phyloP scores from a whole-genome alignment of 768 basidiomycete genomes.

The Lyophyllum shimeji region DNA sequence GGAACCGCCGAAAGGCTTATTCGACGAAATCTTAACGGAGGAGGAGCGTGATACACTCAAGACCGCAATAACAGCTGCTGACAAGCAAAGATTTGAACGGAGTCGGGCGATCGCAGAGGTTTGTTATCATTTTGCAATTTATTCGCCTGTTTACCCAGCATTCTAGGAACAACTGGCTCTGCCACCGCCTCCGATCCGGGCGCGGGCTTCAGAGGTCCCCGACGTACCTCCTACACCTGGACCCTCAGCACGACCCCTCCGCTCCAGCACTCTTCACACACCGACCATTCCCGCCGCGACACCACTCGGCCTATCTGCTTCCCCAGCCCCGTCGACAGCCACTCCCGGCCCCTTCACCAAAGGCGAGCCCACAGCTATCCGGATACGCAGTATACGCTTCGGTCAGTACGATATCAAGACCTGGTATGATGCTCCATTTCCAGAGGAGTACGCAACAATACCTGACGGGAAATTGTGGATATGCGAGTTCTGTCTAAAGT shows the following conservation, averaged over 20 bases:
- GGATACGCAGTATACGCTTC: conserved; percentile 88
- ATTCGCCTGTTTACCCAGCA: conserved; percentile 6
- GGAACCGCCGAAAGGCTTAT: conserved; percentile 56
- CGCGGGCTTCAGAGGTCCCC: conserved; percentile 19
- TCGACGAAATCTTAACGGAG: conserved; percentile 76
- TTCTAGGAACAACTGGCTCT: conserved; percentile 51
- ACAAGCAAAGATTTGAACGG: conserved; percentile 72
- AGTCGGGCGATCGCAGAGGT: conserved; percentile 79
- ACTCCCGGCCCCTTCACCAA: conserved; percentile 35
- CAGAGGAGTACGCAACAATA: conserved; percentile 92
- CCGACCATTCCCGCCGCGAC: conserved; percentile 33
- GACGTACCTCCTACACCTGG: conserved; percentile 38
- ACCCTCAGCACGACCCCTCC: conserved; percentile 61
- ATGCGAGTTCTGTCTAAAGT: conserved; percentile 97
- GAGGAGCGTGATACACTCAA: conserved; percentile 72
- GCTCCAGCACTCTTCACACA: conserved; percentile 50
- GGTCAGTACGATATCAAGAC: conserved; percentile 93
- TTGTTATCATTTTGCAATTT: conserved; percentile 22
- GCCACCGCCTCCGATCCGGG: conserved; percentile 28
- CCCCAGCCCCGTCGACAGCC: conserved; percentile 30
- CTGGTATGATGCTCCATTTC: conserved; percentile 99
- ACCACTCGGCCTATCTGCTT: conserved; percentile 40
- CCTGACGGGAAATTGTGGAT: conserved; percentile 94
- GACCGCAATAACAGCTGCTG: conserved; percentile 58
- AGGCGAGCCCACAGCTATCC: conserved; percentile 42